Evolutionary conservation across 371 early-diverging fungal genomes (phyloP).

Genomic region (Fennellomyces sp.): DNA sequence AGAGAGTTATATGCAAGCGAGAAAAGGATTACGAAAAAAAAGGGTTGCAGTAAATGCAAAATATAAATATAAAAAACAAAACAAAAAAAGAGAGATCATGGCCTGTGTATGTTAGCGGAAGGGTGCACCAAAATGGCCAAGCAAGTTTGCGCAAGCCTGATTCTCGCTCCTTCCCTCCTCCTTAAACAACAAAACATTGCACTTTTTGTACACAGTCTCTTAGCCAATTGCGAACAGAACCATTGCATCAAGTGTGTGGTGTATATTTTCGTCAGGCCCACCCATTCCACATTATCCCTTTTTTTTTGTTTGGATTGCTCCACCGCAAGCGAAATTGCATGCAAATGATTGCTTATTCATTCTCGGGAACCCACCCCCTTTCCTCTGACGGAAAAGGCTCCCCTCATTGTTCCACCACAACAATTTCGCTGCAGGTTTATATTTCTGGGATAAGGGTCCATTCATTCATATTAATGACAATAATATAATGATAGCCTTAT

Average conservation of each 20-base stretch:
- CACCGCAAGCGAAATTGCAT: neutral
- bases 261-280: neutral
- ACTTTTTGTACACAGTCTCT: neutral
- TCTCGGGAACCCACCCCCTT: too few species aligned
- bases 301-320: neutral
- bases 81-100: neutral
- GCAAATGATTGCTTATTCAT: too few species aligned
- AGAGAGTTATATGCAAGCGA: neutral
- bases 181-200: conserved; percentile 7
- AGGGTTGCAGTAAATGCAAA: conserved; percentile 19
- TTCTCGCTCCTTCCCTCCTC: neutral
- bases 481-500: too few species aligned
- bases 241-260: neutral
- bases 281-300: conserved; percentile 2
- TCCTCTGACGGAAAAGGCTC: too few species aligned
- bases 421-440: too few species aligned
- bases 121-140: conserved; percentile 13
- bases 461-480: too few species aligned
- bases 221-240: conserved; percentile 24
- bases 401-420: too few species aligned
- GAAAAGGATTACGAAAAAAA: neutral
- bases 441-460: too few species aligned
- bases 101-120: conserved; percentile 3
- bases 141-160: conserved; percentile 1
- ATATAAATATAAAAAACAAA: conserved; percentile 5